phyloP scores from a whole-genome alignment of 371 early-diverging fungal genomes.

The Spiromyces aspiralis region DNA sequence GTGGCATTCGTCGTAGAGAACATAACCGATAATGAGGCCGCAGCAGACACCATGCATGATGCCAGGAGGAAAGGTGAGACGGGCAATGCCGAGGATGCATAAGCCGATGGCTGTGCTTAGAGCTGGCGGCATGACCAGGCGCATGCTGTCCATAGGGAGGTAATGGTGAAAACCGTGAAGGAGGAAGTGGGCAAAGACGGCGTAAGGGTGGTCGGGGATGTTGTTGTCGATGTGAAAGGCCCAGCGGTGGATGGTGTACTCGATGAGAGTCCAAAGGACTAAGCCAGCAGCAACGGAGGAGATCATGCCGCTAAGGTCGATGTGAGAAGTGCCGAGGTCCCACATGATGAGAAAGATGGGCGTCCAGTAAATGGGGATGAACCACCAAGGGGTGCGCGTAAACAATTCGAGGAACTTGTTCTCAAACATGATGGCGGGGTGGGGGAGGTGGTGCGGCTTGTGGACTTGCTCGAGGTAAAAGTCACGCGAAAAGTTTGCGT shows the following conservation, averaged over 20 bases:
- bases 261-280: slow-evolving; percentile 60
- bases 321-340: slow-evolving; percentile 16
- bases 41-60: slow-evolving; percentile 40
- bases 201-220: slow-evolving; percentile 64
- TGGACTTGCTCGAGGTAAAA: slow-evolving; percentile 84
- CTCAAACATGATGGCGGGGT: slow-evolving; percentile 66
- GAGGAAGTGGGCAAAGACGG: slow-evolving; percentile 64
- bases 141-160: slow-evolving; percentile 89
- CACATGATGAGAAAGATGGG: slow-evolving; percentile 36
- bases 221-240: slow-evolving; percentile 79
- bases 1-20: slow-evolving; percentile 80
- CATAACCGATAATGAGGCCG: slow-evolving; percentile 68
- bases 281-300: slow-evolving; percentile 48
- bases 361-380: slow-evolving; percentile 75
- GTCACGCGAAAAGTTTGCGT: slow-evolving; percentile 47
- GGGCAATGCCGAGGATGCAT: slow-evolving; percentile 34
- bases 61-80: slow-evolving; percentile 30
- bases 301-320: slow-evolving; percentile 13
- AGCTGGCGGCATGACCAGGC: slow-evolving; percentile 94
- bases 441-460: slow-evolving; percentile 61
- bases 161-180: slow-evolving; percentile 93
- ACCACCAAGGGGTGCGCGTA: slow-evolving; percentile 80
- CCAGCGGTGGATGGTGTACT: slow-evolving; percentile 81
- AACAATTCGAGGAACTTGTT: slow-evolving; percentile 53
- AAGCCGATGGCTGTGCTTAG: slow-evolving; percentile 36